phyloP scores from a whole-genome alignment of 2,329 filamentous ascomycete genomes.

The Fusarium irregulare region DNA sequence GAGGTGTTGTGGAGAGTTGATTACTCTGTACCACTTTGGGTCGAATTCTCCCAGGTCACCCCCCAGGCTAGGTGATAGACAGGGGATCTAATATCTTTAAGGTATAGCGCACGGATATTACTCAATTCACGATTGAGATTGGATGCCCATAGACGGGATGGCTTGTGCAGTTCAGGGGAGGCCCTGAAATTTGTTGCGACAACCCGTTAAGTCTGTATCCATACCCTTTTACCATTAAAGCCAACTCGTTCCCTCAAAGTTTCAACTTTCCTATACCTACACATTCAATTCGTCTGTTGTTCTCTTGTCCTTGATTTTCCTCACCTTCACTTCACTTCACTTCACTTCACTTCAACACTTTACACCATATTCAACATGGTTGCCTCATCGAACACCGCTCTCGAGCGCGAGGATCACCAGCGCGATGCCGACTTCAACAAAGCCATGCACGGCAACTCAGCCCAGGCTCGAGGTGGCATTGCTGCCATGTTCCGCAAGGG shows the following conservation, averaged over 20 bases:
- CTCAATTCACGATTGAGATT: slow-evolving; percentile 46
- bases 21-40: slow-evolving; percentile 1
- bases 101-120: slow-evolving; percentile 38
- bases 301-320: slow-evolving; percentile 9
- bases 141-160: slow-evolving; percentile 36
- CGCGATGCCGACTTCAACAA: slow-evolving; percentile 94
- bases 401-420: slow-evolving; percentile 84
- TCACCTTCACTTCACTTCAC: not conserved
- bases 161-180: slow-evolving; percentile 45
- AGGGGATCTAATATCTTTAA: slow-evolving; percentile 21
- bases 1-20: slow-evolving; percentile 16
- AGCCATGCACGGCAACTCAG: slow-evolving; percentile 81
- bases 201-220: slow-evolving; percentile 36
- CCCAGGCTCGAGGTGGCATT: slow-evolving; percentile 77
- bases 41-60: slow-evolving; percentile 18
- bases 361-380: slow-evolving; percentile 57
- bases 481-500: slow-evolving; percentile 89
- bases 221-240: slow-evolving; percentile 43
- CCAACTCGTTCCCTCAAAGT: slow-evolving; percentile 35
- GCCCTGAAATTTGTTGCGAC: slow-evolving; percentile 48
- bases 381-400: slow-evolving; percentile 56
- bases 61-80: slow-evolving; percentile 32
- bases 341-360: slow-evolving; percentile 15
- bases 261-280: slow-evolving; percentile 20
- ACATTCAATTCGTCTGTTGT: slow-evolving; percentile 28